Evolutionary conservation across 345 rosid genomes (phyloP), one percentile per base, ranked within the genome.

Genomic region (Moringa oleifera): DNA sequence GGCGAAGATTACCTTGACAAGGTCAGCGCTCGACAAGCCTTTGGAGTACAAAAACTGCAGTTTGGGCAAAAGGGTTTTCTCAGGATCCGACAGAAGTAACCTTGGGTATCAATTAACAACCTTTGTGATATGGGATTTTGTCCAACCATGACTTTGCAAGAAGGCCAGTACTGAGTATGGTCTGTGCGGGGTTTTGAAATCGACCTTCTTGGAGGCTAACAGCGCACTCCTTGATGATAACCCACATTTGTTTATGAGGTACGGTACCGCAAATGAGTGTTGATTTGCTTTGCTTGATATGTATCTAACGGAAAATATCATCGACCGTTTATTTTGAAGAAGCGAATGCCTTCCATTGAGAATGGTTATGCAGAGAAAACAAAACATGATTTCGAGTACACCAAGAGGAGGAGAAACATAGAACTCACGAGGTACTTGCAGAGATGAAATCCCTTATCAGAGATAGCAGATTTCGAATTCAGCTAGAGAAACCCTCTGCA

Each of bases 41-140:
- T 28, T 64, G 10, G 75, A 64, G 7, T 7, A 8, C 18, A 75
- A 68, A 36, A 71, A 75, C 7, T 68, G 54, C 2, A 75, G 17
- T 51, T 70, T 70, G 46, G 65, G 51, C 65, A 53, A 50, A 24
- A 53, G 36, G 33, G 17, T 37, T 50, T 18, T 25, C 25, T 67
- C 64, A 41, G 65, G 18, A 25, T 67, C 3, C 20, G 18, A 18
- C 13, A 45, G 4, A 22, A 66, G 21, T 7, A 58, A 37, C 15
- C 17, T 28, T 1, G 64, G 70, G 51, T 13, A 25, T 20, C 8
- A 41, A 9, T 7, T 58, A 16, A 67, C 22, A 16, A 59, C 21
- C 4, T 20, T 53, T 23, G 47, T 36, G 65, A 67, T 59, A 16
- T 67, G 65, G 49, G 59, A 50, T 15, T 20, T 31, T 12, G 68